Conservation (phyloP, 139 green algal genomes). For the Picochlorum costavermella region DNA sequence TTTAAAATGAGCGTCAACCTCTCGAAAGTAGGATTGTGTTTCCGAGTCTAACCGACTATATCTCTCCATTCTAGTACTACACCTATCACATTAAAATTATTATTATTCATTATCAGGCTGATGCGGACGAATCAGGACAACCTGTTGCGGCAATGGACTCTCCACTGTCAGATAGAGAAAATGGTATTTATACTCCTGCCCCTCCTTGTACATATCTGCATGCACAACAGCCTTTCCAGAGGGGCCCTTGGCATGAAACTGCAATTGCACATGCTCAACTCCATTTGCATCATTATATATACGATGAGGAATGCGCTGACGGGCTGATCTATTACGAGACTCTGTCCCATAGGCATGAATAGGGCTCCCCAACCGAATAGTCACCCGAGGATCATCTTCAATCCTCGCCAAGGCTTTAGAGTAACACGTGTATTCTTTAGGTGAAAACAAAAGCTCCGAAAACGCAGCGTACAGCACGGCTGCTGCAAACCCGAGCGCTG, state of each 20-base stretch:
- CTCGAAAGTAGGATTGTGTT: constrained; percentile 26
- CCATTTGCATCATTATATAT: constrained; percentile 76
- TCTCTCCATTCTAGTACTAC: background rate
- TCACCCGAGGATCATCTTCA: constrained; percentile 76
- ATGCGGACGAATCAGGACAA: constrained; percentile 18
- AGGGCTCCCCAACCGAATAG: constrained; percentile 40
- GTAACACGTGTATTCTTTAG: constrained; percentile 81
- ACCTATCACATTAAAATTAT: too few species aligned
- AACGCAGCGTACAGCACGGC: constrained; percentile 45
- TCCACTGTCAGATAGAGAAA: constrained; percentile 74
- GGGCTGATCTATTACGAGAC: constrained; percentile 62
- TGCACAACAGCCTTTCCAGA: constrained; percentile 58
- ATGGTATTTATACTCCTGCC: constrained; percentile 59
- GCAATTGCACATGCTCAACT: constrained; percentile 75
- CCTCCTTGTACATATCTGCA: constrained; percentile 79
- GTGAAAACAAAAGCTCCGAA: constrained; percentile 67
- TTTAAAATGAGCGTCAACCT: constrained; percentile 44
- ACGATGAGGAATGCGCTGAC: constrained; percentile 83
- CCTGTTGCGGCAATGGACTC: constrained; percentile 32
- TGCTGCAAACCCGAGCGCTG: constrained; percentile 55
- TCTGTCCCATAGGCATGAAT: constrained; percentile 70
- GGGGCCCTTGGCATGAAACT: constrained; percentile 71
- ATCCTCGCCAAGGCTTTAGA: constrained; percentile 74
- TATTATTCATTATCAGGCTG: constrained; percentile 6
- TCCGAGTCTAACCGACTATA: constrained; percentile 11